Base-by-base conservation (phyloP, 148 eudicot genomes). In the Mesembryanthemum crystallinum region DNA sequence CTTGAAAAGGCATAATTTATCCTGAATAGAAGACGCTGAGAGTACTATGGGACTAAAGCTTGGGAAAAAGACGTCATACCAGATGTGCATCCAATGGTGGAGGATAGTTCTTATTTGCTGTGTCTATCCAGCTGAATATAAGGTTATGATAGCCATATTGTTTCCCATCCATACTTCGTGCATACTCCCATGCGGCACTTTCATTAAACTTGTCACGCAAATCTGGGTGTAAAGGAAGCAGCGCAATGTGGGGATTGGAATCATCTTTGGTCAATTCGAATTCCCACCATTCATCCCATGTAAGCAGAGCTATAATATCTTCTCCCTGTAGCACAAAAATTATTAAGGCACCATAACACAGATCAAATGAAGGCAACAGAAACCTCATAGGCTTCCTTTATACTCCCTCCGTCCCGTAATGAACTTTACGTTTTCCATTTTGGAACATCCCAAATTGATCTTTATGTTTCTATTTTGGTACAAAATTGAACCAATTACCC, bases 251-350 rank as follows among this genome's bases (percentile, higher is more conserved):
- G 17, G 97, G 97, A 84, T 89, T 85, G 14, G 92, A 64, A 73
- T 95, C 86, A 81, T 95, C 97, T 82, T 86, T 82, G 29, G 85
- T 87, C 78, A 89, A 73, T 87, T 95, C 98, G 66, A 80, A 89
- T 27, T 92, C 84, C 98, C 97, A 95, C 98, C 98, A 95, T 74
- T 92, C 98, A 24, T 92, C 94, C 98, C 98, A 95, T 45, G 96
- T 90, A 79, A 95, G 83, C 66, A 95, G 21, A 78, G 94, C 96
- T 84, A 95, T 89, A 57, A 95, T 70, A 85, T 90, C 93, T 80
- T 90, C 87, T 74, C 98, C 97, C 98, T 94, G 69, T 28, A 83
- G 78, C 39, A 69, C n/a, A 73, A 79, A 79, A 58, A 54, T 32
- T 55, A 79, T 0, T 67, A 27, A 45, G 4, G 10, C 65, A 30